A percentile compares a stretch with the other conserved stretches of the same genome.
These are phyloP conservation scores for Diutina sp. DNA, from an alignment of 1,139 yeast genomes.

Conservation along the genomic window DNA sequence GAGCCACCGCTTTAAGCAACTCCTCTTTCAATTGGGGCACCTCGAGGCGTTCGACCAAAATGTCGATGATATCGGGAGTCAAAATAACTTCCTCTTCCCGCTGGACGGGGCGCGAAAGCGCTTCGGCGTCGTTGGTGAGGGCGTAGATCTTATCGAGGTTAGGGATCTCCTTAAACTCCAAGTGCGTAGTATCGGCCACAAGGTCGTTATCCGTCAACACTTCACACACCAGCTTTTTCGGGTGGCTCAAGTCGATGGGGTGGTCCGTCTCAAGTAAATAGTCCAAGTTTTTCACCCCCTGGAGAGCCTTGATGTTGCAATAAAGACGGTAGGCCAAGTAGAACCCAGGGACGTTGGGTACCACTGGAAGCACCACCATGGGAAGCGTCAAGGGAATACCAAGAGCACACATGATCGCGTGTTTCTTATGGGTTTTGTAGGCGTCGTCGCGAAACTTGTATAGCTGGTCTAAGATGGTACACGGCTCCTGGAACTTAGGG, in stretches of 20 bases:
- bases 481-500: conserved; percentile 22
- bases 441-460: conserved; percentile 15
- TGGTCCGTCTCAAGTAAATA: conserved; percentile 25
- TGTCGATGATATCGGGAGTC: not conserved
- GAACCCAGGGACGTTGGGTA: conserved; percentile 94
- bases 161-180: conserved; percentile 4
- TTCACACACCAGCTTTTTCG: not conserved
- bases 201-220: not conserved
- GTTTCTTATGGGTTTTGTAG: conserved; percentile 18
- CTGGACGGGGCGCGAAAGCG: not conserved
- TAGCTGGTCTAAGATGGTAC: conserved; percentile 21
- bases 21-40: not conserved
- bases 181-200: conserved; percentile 5
- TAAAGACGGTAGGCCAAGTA: conserved; percentile 73
- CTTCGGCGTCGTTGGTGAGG: not conserved
- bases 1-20: not conserved
- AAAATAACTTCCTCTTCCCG: not conserved
- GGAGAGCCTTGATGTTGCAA: conserved; percentile 69
- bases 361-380: conserved; percentile 65
- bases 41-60: not conserved
- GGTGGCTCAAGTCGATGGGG: not conserved
- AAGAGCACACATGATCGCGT: conserved; percentile 33
- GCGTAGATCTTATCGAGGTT: conserved; percentile 5
- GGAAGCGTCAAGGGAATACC: conserved; percentile 77
- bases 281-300: conserved; percentile 61